phyloP scores from a whole-genome alignment of 768 basidiomycete genomes.

The Suillus alpinus region DNA sequence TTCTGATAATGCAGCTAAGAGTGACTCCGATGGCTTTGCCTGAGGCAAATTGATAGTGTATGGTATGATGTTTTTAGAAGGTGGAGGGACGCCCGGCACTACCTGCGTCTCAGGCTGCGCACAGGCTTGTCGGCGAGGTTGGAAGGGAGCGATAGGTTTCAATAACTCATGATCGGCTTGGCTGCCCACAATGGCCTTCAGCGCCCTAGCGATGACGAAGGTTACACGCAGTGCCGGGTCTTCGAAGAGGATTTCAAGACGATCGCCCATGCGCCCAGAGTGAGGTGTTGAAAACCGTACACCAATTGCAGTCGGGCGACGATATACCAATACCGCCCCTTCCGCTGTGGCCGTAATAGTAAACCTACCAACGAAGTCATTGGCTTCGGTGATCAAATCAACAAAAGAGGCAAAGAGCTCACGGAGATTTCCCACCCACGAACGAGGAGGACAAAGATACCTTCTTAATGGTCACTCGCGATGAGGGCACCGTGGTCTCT shows the following conservation, averaged over 20 bases:
- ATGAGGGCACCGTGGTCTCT: constrained; percentile 8
- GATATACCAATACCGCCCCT: neutral
- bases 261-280: constrained; percentile 46
- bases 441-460: constrained; percentile 10
- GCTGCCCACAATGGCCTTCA: constrained; percentile 48
- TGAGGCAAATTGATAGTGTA: constrained; percentile 12
- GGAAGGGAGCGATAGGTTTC: constrained; percentile 44
- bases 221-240: constrained; percentile 29
- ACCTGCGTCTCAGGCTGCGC: constrained; percentile 17
- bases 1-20: constrained; percentile 4
- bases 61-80: constrained; percentile 12
- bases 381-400: neutral
- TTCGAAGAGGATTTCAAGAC: constrained; percentile 46
- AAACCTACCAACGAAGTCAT: constrained; percentile 3
- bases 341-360: neutral
- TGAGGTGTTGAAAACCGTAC: constrained; percentile 20
- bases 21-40: constrained; percentile 3
- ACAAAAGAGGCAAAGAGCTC: neutral
- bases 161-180: constrained; percentile 47
- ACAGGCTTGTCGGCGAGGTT: constrained; percentile 15
- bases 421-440: constrained; percentile 1
- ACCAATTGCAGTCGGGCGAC: constrained; percentile 9
- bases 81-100: constrained; percentile 21
- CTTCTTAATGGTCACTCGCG: constrained; percentile 10
- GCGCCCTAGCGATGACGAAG: constrained; percentile 47